Percentiles rank a stretch among this genome's conserved stretches.
Evolutionary conservation across 768 basidiomycete species (phyloP).

Genomic region (Podaxis sp.): DNA sequence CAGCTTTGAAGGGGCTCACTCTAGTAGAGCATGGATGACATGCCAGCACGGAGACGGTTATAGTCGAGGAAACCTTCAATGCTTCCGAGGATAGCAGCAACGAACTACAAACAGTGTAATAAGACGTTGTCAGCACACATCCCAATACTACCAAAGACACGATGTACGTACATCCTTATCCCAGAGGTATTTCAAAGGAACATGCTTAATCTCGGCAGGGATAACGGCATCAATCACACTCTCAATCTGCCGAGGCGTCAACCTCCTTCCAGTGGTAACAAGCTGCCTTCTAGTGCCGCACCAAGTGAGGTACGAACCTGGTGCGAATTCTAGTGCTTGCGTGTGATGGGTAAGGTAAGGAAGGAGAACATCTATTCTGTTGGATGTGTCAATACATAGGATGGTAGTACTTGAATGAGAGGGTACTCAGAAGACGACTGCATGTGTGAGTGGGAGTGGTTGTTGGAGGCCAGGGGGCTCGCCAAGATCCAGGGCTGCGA

Average conservation of each 20-base stretch:
- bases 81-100: constrained; percentile 84
- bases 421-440: not conserved
- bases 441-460: not conserved
- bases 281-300: constrained; percentile 86
- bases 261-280: constrained; percentile 87
- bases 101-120: constrained; percentile 47
- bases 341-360: too few species aligned
- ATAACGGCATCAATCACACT: constrained; percentile 87
- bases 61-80: constrained; percentile 95
- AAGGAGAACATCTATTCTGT: too few species aligned
- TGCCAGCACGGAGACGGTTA: constrained; percentile 82
- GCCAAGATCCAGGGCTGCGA: too few species aligned
- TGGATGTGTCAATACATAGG: too few species aligned
- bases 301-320: too few species aligned
- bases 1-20: constrained; percentile 13
- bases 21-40: constrained; percentile 79
- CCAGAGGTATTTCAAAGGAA: constrained; percentile 96
- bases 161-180: constrained; percentile 79
- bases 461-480: too few species aligned
- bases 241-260: constrained; percentile 94
- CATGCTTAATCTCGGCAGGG: constrained; percentile 86
- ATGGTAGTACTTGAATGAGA: too few species aligned
- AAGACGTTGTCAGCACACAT: constrained; percentile 12
- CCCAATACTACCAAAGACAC: constrained; percentile 1
- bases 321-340: too few species aligned